Conservation (phyloP, 495 filamentous ascomycete genomes). For the Penicillium pancosmium region DNA sequence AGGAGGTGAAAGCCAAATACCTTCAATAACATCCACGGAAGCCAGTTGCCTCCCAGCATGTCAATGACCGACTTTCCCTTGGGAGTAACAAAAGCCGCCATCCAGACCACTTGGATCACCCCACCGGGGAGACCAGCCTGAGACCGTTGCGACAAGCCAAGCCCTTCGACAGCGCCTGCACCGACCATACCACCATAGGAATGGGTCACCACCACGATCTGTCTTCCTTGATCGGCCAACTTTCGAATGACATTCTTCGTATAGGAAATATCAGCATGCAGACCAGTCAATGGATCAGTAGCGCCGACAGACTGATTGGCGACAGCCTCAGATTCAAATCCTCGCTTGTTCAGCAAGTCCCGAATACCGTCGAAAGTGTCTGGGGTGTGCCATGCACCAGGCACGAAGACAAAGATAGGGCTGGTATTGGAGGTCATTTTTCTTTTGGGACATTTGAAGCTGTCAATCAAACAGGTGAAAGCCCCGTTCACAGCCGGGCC, state of each 20-base stretch:
- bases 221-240: slow-evolving; percentile 8
- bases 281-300: slow-evolving; percentile 10
- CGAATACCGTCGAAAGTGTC: slow-evolving; percentile 20
- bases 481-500: not conserved
- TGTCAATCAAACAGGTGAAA: not conserved
- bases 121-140: slow-evolving; percentile 38
- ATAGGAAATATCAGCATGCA: slow-evolving; percentile 19
- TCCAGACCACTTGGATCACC: slow-evolving; percentile 44
- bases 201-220: slow-evolving; percentile 44
- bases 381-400: slow-evolving; percentile 24
- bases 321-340: slow-evolving; percentile 14
- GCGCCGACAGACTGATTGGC: slow-evolving; percentile 16
- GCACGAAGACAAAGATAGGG: slow-evolving; percentile 21
- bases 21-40: slow-evolving; percentile 24
- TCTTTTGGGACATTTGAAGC: not conserved
- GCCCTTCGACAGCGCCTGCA: slow-evolving; percentile 42
- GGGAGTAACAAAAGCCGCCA: slow-evolving; percentile 36
- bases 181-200: slow-evolving; percentile 44
- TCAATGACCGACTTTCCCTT: slow-evolving; percentile 28
- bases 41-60: slow-evolving; percentile 24
- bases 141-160: slow-evolving; percentile 37
- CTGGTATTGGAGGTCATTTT: not conserved
- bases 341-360: slow-evolving; percentile 4
- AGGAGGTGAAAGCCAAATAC: not conserved
- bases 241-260: slow-evolving; percentile 6